These are phyloP conservation scores for Naematelia encephala DNA, from an alignment of 768 basidiomycete species.

Conservation along the genomic window DNA sequence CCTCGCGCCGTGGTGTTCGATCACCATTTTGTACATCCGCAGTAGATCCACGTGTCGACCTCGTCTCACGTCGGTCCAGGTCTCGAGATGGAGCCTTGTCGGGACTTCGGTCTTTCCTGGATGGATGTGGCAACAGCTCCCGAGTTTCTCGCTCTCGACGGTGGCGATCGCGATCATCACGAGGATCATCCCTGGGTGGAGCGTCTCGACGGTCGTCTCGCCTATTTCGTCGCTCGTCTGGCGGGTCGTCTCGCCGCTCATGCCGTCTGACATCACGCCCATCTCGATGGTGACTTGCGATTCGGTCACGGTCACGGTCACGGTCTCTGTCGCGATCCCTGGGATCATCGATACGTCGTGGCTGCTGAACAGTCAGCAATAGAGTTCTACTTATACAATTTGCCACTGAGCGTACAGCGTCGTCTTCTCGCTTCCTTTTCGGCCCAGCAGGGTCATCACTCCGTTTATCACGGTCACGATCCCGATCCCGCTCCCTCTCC, in stretches of 20 bases:
- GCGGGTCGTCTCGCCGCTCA: slow-evolving; percentile 55
- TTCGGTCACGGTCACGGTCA: slow-evolving; percentile 19
- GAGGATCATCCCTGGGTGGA: background rate
- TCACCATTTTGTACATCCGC: slow-evolving; percentile 16
- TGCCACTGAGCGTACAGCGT: slow-evolving; percentile 8
- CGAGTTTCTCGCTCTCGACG: slow-evolving; percentile 1
- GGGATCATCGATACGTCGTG: slow-evolving; percentile 20
- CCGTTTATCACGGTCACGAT: slow-evolving; percentile 16
- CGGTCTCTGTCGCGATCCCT: slow-evolving; percentile 12
- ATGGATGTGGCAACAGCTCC: background rate
- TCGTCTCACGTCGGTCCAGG: background rate
- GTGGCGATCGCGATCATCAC: slow-evolving; percentile 7
- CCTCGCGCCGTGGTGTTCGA: slow-evolving; percentile 30
- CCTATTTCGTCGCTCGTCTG: slow-evolving; percentile 44
- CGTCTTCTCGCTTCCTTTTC: slow-evolving; percentile 29
- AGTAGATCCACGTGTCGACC: background rate
- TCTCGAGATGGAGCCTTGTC: background rate
- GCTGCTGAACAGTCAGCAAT: slow-evolving; percentile 1
- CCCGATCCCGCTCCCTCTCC: slow-evolving; percentile 16
- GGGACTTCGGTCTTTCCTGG: slow-evolving; percentile 3
- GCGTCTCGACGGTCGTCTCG: slow-evolving; percentile 2
- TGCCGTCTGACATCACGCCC: slow-evolving; percentile 13
- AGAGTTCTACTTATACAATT: background rate
- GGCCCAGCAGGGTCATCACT: slow-evolving; percentile 14
- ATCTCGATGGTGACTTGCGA: slow-evolving; percentile 1